Percentiles rank a stretch among this genome's conserved stretches.
Evolutionary conservation across 768 basidiomycete genomes (phyloP).

Genomic region (Collybia nuda): DNA sequence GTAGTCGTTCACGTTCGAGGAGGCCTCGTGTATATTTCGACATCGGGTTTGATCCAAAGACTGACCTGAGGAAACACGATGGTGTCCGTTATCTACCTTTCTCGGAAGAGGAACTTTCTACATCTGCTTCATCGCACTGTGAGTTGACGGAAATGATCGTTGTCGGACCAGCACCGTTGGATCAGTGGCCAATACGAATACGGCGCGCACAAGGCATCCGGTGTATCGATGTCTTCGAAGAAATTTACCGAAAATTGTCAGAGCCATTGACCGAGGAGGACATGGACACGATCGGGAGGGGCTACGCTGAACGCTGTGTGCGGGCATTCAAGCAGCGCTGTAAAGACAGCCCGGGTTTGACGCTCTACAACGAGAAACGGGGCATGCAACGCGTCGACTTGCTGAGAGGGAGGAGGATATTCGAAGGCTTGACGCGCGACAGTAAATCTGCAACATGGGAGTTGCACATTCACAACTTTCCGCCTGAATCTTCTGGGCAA

Average conservation of each 20-base stretch:
- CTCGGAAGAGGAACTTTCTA: conserved; percentile 36
- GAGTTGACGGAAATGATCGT: conserved; percentile 50
- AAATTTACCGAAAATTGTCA: conserved; percentile 51
- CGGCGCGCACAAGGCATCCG: conserved; percentile 42
- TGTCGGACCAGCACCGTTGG: conserved; percentile 34
- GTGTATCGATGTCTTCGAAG: conserved; percentile 59
- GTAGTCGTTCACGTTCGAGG: background rate
- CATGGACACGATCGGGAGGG: conserved; percentile 19
- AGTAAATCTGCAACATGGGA: conserved; percentile 30
- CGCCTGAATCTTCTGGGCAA: no score
- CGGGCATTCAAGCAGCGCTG: conserved; percentile 48
- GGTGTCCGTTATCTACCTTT: conserved; percentile 13
- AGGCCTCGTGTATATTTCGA: conserved; percentile 12
- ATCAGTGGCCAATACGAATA: conserved; percentile 39
- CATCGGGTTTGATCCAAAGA: conserved; percentile 6
- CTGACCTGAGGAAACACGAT: background rate
- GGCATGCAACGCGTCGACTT: conserved; percentile 61
- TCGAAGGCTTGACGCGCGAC: conserved; percentile 47
- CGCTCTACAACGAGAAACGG: conserved; percentile 38
- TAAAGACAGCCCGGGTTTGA: conserved; percentile 37
- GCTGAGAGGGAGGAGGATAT: conserved; percentile 50
- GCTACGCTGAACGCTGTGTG: conserved; percentile 34
- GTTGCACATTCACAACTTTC: conserved; percentile 16
- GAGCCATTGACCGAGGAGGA: conserved; percentile 46
- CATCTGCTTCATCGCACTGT: conserved; percentile 42